phyloP scores from a whole-genome alignment of 1,284 basidiomycete genomes.

The Marasmius tenuissimus region DNA sequence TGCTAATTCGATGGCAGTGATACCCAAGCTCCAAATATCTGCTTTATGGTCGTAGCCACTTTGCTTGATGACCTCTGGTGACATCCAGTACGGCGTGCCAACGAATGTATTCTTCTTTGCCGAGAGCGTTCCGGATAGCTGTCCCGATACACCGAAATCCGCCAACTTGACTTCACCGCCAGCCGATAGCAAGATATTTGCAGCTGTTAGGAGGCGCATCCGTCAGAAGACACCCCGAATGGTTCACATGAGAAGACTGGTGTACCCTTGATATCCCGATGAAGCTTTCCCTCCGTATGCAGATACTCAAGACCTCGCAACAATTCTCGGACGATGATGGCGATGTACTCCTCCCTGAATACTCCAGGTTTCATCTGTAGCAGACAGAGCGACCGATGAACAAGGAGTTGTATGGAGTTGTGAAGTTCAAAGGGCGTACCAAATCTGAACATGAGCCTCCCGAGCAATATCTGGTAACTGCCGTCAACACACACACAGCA shows the following conservation, averaged over 20 bases:
- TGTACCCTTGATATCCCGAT: conserved; percentile 96
- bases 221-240: background rate
- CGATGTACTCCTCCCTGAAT: conserved; percentile 98
- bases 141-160: conserved; percentile 99
- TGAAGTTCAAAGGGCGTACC: conserved; percentile 44
- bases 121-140: conserved; percentile 90
- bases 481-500: conserved; percentile 14
- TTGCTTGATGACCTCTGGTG: conserved; percentile 99
- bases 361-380: conserved; percentile 94
- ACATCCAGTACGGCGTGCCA: conserved; percentile 99
- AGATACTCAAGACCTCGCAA: conserved; percentile 93
- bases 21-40: conserved; percentile 96
- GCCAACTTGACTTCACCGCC: conserved; percentile 98
- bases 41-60: conserved; percentile 99
- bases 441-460: conserved; percentile 85
- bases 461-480: conserved; percentile 68
- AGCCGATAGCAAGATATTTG: conserved; percentile 92
- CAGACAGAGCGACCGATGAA: conserved; percentile 18
- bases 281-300: conserved; percentile 94
- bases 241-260: background rate
- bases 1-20: conserved; percentile 96
- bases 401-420: background rate
- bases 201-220: conserved; percentile 48
- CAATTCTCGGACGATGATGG: conserved; percentile 92
- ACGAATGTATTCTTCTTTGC: conserved; percentile 99